Evolutionary conservation across 352 stramenopile species (phyloP).

Genomic region (Globisporangium middletonii): DNA sequence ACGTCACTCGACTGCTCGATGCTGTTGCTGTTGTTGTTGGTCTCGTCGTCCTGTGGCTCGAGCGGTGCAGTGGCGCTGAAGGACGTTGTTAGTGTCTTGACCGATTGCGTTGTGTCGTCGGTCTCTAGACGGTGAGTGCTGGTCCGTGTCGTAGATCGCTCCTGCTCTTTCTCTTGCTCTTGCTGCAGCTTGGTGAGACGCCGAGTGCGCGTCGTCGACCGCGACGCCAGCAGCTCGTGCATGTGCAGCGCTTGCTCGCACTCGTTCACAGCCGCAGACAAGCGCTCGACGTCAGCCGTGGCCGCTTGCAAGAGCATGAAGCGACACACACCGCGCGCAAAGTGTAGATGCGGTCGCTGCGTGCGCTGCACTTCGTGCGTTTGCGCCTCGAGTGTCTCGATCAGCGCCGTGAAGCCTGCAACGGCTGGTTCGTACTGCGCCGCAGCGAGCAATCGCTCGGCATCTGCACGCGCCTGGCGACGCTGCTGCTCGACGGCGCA

Average conservation of each 20-base stretch:
- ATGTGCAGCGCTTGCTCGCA: slow-evolving; percentile 21
- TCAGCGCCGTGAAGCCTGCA: slow-evolving; percentile 19
- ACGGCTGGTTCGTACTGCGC: slow-evolving; percentile 24
- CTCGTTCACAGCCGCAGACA: slow-evolving; percentile 11
- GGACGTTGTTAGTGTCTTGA: no score
- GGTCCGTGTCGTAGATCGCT: no score
- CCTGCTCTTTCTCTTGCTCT: no score
- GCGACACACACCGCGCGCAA: slow-evolving; percentile 37
- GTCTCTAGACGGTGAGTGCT: no score
- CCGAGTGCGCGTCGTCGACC: no score
- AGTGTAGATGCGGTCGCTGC: slow-evolving; percentile 24
- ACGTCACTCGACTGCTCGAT: no score
- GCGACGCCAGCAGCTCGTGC: background rate
- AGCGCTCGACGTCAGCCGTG: no score
- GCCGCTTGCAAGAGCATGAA: slow-evolving; percentile 36
- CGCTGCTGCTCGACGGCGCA: background rate
- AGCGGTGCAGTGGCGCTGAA: no score
- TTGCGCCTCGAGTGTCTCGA: slow-evolving; percentile 17
- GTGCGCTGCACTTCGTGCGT: slow-evolving; percentile 14
- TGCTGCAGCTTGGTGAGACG: no score
- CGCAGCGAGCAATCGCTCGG: slow-evolving; percentile 24
- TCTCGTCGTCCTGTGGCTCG: no score
- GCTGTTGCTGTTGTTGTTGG: no score
- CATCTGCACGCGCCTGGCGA: slow-evolving; percentile 11
- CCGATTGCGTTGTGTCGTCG: no score